Evolutionary conservation across 2,329 filamentous ascomycete genomes (phyloP), one percentile per base, ranked within the genome.

Genomic region (Lachnellula subtilissima): DNA sequence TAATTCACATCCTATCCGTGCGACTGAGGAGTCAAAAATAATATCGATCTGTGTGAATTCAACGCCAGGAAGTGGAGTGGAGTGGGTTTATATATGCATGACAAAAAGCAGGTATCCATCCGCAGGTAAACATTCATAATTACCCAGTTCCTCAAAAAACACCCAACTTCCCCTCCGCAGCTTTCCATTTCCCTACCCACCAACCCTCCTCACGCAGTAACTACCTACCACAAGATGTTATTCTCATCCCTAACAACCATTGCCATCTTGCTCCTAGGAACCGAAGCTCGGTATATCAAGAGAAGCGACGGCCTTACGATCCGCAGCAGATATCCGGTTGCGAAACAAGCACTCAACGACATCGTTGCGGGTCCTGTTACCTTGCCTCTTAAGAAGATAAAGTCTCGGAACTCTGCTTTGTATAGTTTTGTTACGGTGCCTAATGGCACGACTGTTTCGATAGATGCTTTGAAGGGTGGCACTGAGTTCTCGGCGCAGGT

Each of bases 401-500:
- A 17, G 2, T 17, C 15, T 5, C 11, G 11, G 5, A 5, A 5
- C 9, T 45, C 42, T 11, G 11, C 22, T 7, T 7, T 45, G 17
- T 12, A 23, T 5, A 8, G 19, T 4, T 6, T 12, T 5, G 5
- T 23, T 11, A 25, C 19, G 3, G n/a, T 45, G 2, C 19, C 42
- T 2, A 25, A 45, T 22, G 42, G 42, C 42, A 9, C 17, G 11
- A 45, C 42, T 2, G 23, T 5, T 19, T 15, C 15, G 11, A 6
- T 45, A 5, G 19, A 12, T 5, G 15, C 42, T 1, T 15, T 51
- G 7, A 22, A n/a, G 9, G 14, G 12, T 28, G 49, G 49, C 2
- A 22, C 28, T 14, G 49, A 51, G 23, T 19, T 42, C 5, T 15
- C 49, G 8, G 22, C 39, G 3, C 7, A 8, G 42, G 42, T 70